phyloP scores from a whole-genome alignment of 2,329 filamentous ascomycete species.

The Aspergillus sp. region DNA sequence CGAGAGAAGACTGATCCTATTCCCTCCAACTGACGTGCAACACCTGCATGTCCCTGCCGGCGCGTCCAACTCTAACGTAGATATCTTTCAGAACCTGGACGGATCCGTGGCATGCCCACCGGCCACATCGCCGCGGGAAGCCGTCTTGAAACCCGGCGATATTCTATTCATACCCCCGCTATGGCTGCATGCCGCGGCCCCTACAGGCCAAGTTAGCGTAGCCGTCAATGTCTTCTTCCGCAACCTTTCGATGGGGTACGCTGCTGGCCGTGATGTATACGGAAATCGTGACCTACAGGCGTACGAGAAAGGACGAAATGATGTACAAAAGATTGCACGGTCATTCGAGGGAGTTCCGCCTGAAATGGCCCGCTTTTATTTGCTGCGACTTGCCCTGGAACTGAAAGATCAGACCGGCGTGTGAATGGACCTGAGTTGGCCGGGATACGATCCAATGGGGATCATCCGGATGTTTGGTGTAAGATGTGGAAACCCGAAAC shows the following conservation, averaged over 20 bases:
- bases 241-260: slow-evolving; percentile 59
- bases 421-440: slow-evolving; percentile 5
- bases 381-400: slow-evolving; percentile 63
- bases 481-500: no score
- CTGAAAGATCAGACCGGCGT: slow-evolving; percentile 36
- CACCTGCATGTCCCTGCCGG: slow-evolving; percentile 65
- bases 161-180: slow-evolving; percentile 72
- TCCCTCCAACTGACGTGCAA: slow-evolving; percentile 66
- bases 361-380: slow-evolving; percentile 65
- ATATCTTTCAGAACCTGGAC: slow-evolving; percentile 52
- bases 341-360: slow-evolving; percentile 47
- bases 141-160: slow-evolving; percentile 60
- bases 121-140: slow-evolving; percentile 60
- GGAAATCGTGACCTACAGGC: slow-evolving; percentile 77
- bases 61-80: slow-evolving; percentile 68
- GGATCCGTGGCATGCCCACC: slow-evolving; percentile 47
- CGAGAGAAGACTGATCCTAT: slow-evolving; percentile 64
- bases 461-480: no score
- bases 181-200: slow-evolving; percentile 65
- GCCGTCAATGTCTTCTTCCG: slow-evolving; percentile 89
- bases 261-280: slow-evolving; percentile 72
- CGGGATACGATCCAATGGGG: no score
- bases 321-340: slow-evolving; percentile 56
- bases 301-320: slow-evolving; percentile 71
- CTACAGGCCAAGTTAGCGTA: slow-evolving; percentile 49